These are phyloP conservation scores for Trichophyton schoenleinii DNA, from an alignment of 2,329 filamentous ascomycete species.

Conservation along the genomic window DNA sequence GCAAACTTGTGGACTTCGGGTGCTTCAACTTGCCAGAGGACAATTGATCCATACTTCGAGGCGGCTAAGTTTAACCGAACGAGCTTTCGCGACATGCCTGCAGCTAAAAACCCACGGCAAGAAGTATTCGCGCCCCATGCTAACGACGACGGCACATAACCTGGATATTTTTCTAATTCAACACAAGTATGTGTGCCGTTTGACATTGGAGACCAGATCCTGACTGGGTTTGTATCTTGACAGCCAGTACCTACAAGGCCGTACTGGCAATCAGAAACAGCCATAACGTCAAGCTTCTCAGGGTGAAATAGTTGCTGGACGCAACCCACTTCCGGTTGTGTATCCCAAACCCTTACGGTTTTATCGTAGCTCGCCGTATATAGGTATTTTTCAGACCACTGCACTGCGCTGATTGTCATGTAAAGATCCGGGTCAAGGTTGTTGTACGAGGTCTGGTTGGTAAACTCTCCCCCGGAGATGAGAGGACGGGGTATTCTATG, in stretches of 20 bases:
- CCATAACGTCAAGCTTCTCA: slow-evolving; percentile 41
- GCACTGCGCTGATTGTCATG: slow-evolving; percentile 43
- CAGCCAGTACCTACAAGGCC: slow-evolving; percentile 40
- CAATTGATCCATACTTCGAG: slow-evolving; percentile 8
- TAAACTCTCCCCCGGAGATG: slow-evolving; percentile 21
- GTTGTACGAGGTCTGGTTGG: slow-evolving; percentile 33
- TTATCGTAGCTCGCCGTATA: slow-evolving; percentile 46
- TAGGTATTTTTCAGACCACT: slow-evolving; percentile 39
- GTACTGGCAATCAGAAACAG: slow-evolving; percentile 28
- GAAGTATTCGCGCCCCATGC: slow-evolving; percentile 34
- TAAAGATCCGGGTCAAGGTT: slow-evolving; percentile 43
- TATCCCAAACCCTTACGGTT: slow-evolving; percentile 46
- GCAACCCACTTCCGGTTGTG: slow-evolving; percentile 19
- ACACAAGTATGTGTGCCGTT: background rate
- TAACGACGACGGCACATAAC: slow-evolving; percentile 30
- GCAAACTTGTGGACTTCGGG: background rate
- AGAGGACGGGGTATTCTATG: slow-evolving; percentile 37
- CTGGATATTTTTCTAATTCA: background rate
- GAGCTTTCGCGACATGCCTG: slow-evolving; percentile 40
- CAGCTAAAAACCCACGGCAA: slow-evolving; percentile 37
- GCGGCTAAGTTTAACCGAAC: slow-evolving; percentile 12
- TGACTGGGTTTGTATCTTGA: slow-evolving; percentile 20
- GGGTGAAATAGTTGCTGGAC: slow-evolving; percentile 32
- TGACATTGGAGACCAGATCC: slow-evolving; percentile 20
- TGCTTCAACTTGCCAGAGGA: slow-evolving; percentile 31